Base-by-base conservation (phyloP, 1,139 yeast genomes). In the Scheffersomyces insectosa region DNA sequence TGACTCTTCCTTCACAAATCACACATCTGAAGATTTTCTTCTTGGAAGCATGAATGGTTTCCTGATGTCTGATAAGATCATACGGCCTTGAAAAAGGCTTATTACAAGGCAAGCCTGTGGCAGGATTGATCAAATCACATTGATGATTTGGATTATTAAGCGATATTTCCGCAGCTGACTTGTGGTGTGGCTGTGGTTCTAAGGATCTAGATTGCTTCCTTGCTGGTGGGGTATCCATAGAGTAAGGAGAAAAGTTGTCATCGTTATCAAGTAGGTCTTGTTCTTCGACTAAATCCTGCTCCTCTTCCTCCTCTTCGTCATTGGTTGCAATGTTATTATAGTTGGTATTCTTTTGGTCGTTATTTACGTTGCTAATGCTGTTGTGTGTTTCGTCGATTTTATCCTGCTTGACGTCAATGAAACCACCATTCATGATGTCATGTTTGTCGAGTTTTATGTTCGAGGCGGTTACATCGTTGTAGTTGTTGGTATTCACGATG, bases 61-160 rank as follows among this genome's bases (percentile, higher is more conserved):
- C 79, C 56, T 74, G 79, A 54, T 74, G 79, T 49, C 79, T 67
- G 33, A 74, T 72, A 50, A 74, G 64, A 58, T 74, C 79, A 49
- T 74, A 74, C 9, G 79, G 78, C 46, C 79, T 63, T 23, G 77
- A 72, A 46, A 74, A 74, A 46, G 72, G 75, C 56, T 73, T 72
- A 48, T 66, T 65, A 52, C 79, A 74, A 10, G 75, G 68, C 40
- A 58, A 52, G 5, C 76, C 76, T 1, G 75, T 75, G 11, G 75
- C 61, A 13, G 88, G 84, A 57, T 83, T 85, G 14, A 79, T 66
- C 61, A 86, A 70, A 44, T 77, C 70, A 58, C 79, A 74, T 44
- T 68, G 66, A 48, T 72, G 79, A 44, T 70, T 62, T 2, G 73
- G 74, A 48, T 57, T 59, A 29, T 45, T 49, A 16, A 56, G 57